Percentiles rank a stretch among this genome's conserved stretches.
These are phyloP conservation scores for Mucor lusitanicus DNA, from an alignment of 371 early-diverging fungal species.

Conservation along the genomic window DNA sequence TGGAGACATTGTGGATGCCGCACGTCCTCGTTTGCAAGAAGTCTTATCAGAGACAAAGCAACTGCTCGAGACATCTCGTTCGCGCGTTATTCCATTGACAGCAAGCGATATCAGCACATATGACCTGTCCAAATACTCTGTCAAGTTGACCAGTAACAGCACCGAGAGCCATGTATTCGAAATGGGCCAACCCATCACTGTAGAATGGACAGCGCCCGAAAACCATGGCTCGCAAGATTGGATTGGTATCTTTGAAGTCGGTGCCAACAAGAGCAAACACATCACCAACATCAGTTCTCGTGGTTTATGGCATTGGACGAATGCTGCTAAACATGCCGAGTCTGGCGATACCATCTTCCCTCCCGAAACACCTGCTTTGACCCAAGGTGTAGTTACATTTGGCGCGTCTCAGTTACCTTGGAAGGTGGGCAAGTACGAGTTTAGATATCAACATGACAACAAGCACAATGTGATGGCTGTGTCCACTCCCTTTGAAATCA, in stretches of 20 bases:
- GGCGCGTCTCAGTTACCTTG: slow-evolving; percentile 75
- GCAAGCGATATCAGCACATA: slow-evolving; percentile 53
- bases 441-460: slow-evolving; percentile 86
- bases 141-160: slow-evolving; percentile 26
- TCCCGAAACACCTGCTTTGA: slow-evolving; percentile 21
- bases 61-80: slow-evolving; percentile 51
- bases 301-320: slow-evolving; percentile 63
- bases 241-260: slow-evolving; percentile 89
- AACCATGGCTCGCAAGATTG: slow-evolving; percentile 82
- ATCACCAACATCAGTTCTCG: slow-evolving; percentile 78
- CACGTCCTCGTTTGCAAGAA: slow-evolving; percentile 59
- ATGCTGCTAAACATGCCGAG: slow-evolving; percentile 1
- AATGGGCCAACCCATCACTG: slow-evolving; percentile 73
- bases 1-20: slow-evolving; percentile 54
- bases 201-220: slow-evolving; percentile 75
- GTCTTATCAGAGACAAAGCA: slow-evolving; percentile 59
- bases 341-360: slow-evolving; percentile 23
- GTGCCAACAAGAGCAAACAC: slow-evolving; percentile 67
- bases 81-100: slow-evolving; percentile 41
- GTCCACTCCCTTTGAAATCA: slow-evolving; percentile 79
- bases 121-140: slow-evolving; percentile 52
- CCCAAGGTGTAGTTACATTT: slow-evolving; percentile 54
- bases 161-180: slow-evolving; percentile 25
- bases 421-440: slow-evolving; percentile 84
- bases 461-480: slow-evolving; percentile 83